These are phyloP conservation scores for Platanus orientalis DNA, from an alignment of 164 flowering plant species.

Conservation along the genomic window DNA sequence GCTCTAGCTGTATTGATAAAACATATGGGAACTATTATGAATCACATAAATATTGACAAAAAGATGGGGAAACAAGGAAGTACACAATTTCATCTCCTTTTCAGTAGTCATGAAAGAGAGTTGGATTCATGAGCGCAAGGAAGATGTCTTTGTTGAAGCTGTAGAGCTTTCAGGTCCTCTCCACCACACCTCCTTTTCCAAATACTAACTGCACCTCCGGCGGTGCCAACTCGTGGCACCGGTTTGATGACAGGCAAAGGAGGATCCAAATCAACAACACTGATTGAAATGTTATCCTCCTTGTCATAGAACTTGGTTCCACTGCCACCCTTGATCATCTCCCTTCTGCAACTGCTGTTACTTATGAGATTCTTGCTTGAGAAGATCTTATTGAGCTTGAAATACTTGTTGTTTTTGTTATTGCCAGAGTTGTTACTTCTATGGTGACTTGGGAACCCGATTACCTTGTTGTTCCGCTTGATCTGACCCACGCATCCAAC, in stretches of 20 bases:
- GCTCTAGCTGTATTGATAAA: no score
- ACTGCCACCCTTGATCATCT: not conserved
- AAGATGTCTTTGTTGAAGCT: conserved; percentile 6
- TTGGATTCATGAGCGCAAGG: not conserved
- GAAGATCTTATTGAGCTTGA: conserved; percentile 23
- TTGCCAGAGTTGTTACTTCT: not conserved
- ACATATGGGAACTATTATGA: no score
- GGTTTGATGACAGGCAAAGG: conserved; percentile 19
- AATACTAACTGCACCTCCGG: conserved; percentile 1
- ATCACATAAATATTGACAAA: no score
- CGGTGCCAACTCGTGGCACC: not conserved
- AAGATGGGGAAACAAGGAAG: no score
- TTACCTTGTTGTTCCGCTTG: conserved; percentile 11
- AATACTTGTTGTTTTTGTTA: conserved; percentile 7
- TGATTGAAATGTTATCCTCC: not conserved
- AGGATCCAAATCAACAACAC: conserved; percentile 21
- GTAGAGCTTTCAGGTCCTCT: conserved; percentile 16
- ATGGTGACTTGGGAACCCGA: not conserved
- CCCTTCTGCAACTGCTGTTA: not conserved
- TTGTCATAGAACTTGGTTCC: not conserved
- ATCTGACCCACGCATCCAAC: conserved; percentile 33
- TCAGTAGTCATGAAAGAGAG: no score
- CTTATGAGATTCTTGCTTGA: conserved; percentile 11
- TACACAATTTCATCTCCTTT: no score
- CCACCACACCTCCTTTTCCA: conserved; percentile 28